Conservation (phyloP, 805 yeast species). For the Saccharomycopsis javanensis region DNA sequence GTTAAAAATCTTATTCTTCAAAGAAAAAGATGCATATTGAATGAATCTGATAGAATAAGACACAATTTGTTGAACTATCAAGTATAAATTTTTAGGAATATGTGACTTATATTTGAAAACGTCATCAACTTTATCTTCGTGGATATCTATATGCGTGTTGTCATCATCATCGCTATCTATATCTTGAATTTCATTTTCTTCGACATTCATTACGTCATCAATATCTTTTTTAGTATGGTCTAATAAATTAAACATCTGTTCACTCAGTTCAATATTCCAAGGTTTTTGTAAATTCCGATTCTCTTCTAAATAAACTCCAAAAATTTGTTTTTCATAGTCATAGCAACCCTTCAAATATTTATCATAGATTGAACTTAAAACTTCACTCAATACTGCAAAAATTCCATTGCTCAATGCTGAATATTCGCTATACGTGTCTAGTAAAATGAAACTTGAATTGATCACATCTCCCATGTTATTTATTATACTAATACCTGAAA, state of each 20-base stretch:
- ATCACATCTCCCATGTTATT: slow-evolving; percentile 64
- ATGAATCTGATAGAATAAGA: slow-evolving; percentile 61
- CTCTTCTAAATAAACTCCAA: slow-evolving; percentile 22
- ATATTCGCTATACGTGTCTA: slow-evolving; percentile 84
- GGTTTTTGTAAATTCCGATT: slow-evolving; percentile 33
- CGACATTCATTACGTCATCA: slow-evolving; percentile 24
- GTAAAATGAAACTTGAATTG: slow-evolving; percentile 59
- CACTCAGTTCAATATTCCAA: slow-evolving; percentile 47
- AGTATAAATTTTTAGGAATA: slow-evolving; percentile 52
- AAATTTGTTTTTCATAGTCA: slow-evolving; percentile 21
- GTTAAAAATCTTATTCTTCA: slow-evolving; percentile 48
- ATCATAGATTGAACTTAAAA: slow-evolving; percentile 39
- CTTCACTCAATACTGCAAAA: slow-evolving; percentile 56
- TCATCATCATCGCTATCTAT: slow-evolving; percentile 27
- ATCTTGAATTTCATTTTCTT: slow-evolving; percentile 31
- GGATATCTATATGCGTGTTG: slow-evolving; percentile 23
- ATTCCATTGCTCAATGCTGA: slow-evolving; percentile 60
- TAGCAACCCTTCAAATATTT: slow-evolving; percentile 26
- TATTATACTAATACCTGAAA: slow-evolving; percentile 60
- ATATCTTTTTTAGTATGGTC: slow-evolving; percentile 27
- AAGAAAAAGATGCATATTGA: slow-evolving; percentile 51
- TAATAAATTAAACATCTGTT: slow-evolving; percentile 37
- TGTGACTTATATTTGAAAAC: slow-evolving; percentile 57
- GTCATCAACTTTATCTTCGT: slow-evolving; percentile 23
- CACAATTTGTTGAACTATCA: slow-evolving; percentile 48